Conservation (phyloP, 179 eudicot species). For the Gypsophila paniculata region DNA sequence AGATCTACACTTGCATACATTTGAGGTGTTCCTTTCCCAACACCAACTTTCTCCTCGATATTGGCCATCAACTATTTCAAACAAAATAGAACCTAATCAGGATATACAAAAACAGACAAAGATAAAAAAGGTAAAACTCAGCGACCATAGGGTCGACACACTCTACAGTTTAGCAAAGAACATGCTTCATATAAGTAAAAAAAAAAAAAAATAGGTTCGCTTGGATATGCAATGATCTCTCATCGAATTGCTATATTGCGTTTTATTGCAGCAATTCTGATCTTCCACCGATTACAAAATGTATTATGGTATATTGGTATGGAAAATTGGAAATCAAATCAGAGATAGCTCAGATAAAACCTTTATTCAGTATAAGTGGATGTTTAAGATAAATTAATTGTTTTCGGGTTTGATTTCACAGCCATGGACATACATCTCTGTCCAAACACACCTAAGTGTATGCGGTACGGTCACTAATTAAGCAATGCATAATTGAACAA, state of each 20-base stretch:
- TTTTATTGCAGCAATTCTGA: background rate
- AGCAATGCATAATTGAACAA: background rate
- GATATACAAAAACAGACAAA: background rate
- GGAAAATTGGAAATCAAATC: background rate
- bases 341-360: background rate
- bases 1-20: slow-evolving; percentile 51
- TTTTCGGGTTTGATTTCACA: background rate
- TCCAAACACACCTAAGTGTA: too few relatives aligned
- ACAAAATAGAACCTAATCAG: background rate
- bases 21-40: slow-evolving; percentile 41
- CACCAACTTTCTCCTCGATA: slow-evolving; percentile 43
- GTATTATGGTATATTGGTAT: background rate
- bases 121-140: background rate
- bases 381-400: background rate
- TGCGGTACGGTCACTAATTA: too few relatives aligned
- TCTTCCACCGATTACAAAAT: background rate
- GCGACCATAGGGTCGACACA: background rate
- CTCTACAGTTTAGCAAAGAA: background rate
- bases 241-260: background rate
- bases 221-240: background rate
- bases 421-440: background rate
- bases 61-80: slow-evolving; percentile 40
- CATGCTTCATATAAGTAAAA: background rate
- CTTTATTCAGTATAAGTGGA: background rate
- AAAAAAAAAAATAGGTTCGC: too few relatives aligned